Conservation (phyloP, 2,329 filamentous ascomycete genomes). For the Hypoxylon sp. region DNA sequence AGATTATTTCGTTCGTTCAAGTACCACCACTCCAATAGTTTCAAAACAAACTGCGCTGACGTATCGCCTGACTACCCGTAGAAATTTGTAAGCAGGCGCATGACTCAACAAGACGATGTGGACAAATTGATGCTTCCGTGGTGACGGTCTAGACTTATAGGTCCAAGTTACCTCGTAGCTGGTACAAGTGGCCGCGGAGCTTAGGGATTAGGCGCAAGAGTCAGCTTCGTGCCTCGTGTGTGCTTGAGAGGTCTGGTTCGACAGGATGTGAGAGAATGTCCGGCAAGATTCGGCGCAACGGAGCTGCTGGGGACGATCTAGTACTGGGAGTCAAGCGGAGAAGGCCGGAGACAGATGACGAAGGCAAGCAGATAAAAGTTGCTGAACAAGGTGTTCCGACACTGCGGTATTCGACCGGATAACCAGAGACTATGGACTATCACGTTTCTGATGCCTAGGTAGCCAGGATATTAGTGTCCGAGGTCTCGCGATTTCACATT, state of each 20-base stretch:
- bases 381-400: conserved; percentile 2
- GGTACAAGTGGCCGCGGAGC: too few relatives aligned
- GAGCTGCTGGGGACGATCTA: conserved; percentile 8
- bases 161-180: too few relatives aligned
- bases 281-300: conserved; percentile 15
- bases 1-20: conserved; percentile 19
- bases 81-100: conserved; percentile 21
- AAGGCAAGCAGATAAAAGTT: conserved; percentile 8
- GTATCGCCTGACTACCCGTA: conserved; percentile 28
- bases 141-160: conserved; percentile 8
- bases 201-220: conserved; percentile 15
- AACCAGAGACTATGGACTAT: conserved; percentile 16
- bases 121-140: conserved; percentile 2
- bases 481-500: conserved; percentile 22
- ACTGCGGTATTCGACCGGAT: conserved; percentile 19
- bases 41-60: conserved; percentile 10
- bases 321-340: conserved; percentile 4
- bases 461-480: conserved; percentile 19
- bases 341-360: conserved; percentile 1
- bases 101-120: conserved; percentile 17
- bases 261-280: conserved; percentile 1
- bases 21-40: conserved; percentile 18
- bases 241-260: conserved; percentile 6
- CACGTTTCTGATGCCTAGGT: conserved; percentile 10
- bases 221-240: conserved; percentile 17